Conservation (phyloP, 305 asterid species). For the Andrographis paniculata region DNA sequence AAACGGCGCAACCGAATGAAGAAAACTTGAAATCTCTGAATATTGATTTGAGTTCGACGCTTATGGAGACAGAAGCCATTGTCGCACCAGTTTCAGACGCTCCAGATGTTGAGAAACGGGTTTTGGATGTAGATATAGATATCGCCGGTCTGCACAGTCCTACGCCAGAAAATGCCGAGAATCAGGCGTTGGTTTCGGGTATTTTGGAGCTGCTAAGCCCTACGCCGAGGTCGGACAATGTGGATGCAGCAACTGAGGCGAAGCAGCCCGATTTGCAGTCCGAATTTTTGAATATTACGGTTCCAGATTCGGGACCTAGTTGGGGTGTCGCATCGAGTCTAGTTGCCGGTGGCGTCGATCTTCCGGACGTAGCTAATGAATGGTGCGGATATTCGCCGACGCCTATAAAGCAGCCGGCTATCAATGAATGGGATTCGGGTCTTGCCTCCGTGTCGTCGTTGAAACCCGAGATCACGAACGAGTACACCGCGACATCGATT, state of each 20-base stretch:
- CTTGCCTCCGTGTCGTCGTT: conserved; percentile 29
- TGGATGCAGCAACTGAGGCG: conserved; percentile 28
- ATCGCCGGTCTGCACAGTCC: conserved; percentile 36
- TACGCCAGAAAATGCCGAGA: conserved; percentile 36
- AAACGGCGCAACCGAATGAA: conserved; percentile 35
- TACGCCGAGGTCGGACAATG: conserved; percentile 32
- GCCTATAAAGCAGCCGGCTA: conserved; percentile 34
- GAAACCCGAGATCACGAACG: conserved; percentile 30
- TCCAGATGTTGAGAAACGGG: not conserved
- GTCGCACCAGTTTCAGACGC: not conserved
- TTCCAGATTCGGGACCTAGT: conserved; percentile 34
- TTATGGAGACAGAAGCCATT: not conserved
- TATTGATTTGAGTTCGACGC: conserved; percentile 33
- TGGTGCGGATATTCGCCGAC: conserved; percentile 68
- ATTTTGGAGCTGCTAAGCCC: conserved; percentile 50
- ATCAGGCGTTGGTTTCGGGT: conserved; percentile 24
- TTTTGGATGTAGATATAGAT: not conserved
- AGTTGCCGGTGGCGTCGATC: conserved; percentile 33
- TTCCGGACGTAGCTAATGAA: conserved; percentile 46
- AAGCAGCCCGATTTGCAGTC: conserved; percentile 33
- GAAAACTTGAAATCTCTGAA: conserved; percentile 32
- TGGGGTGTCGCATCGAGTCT: conserved; percentile 35
- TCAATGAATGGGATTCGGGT: conserved; percentile 48
- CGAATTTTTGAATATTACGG: conserved; percentile 23
- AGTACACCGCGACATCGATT: conserved; percentile 24